Base-by-base conservation (phyloP, 2,329 filamentous ascomycete species). In the Penicillium sp. region DNA sequence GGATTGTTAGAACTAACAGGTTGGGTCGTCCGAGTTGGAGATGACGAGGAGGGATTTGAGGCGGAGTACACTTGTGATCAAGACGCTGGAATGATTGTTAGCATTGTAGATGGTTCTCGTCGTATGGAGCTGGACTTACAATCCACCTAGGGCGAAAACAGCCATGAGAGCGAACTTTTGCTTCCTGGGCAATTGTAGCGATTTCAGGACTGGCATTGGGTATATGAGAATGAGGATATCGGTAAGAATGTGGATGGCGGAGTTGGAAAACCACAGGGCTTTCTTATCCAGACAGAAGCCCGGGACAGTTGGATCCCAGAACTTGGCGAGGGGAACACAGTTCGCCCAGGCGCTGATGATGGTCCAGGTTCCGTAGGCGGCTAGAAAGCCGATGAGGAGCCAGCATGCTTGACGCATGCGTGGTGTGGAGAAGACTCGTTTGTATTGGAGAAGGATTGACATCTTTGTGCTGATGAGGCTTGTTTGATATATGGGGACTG, bases 221-320 rank as follows among this genome's bases (percentile, higher is more conserved):
- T 74, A 65, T 4, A 71, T 46, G 12, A 78, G 63, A 32, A 78
- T 75, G 29, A 75, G 50, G 29, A 77, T 46, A 60, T 78, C 75
- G 13, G 75, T 77, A 6, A 69, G 46, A 34, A 78, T 77, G 35
- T 74, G 74, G 44, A 77, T 72, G 3, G 62, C 72, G 1, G 75
- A 72, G 50, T 76, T 78, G 12, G 72, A 72, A 41, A 74, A 76
- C 76, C 76, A 78, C 46, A 78, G 69, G 8, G 62, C 65, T 9
- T 66, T 67, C 52, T 73, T 75, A 50, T 73, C 58, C 42, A 77
- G 70, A 55, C 75, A 78, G 44, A 62, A 65, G 5, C 68, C 68
- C 0, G 60, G 45, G 4, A 65, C 31, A 2, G 46, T 52, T 1
- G 59, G 52, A 55, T 70, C 56, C 67, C 67, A 70, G 57, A 71